These are phyloP conservation scores for Neopestalotiopsis sp. DNA, from an alignment of 2,329 filamentous ascomycete species.

Conservation along the genomic window DNA sequence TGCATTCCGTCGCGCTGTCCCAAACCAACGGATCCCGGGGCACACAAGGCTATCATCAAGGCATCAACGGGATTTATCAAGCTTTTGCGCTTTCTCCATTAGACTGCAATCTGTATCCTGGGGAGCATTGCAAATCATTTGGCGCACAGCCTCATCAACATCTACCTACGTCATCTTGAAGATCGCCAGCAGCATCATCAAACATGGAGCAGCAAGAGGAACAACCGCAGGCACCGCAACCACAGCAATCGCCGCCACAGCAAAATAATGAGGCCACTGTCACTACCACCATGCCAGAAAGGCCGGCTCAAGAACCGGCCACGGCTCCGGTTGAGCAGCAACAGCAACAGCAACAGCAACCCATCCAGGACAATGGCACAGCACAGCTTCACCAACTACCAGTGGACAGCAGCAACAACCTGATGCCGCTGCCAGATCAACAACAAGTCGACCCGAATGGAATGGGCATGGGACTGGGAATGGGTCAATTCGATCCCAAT, in stretches of 20 bases:
- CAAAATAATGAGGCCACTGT: background rate
- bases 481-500: slow-evolving; percentile 15
- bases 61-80: background rate
- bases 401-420: slow-evolving; percentile 3
- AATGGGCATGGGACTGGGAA: slow-evolving; percentile 5
- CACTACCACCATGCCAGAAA: slow-evolving; percentile 13
- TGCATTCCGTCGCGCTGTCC: background rate
- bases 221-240: background rate
- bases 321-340: background rate
- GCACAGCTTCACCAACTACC: background rate
- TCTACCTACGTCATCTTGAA: slow-evolving; percentile 1
- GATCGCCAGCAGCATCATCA: background rate
- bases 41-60: background rate
- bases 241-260: background rate
- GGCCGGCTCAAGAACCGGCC: background rate
- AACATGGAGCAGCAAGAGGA: background rate
- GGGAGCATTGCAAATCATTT: background rate
- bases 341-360: background rate
- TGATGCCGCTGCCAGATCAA: slow-evolving; percentile 1
- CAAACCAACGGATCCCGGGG: background rate
- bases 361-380: slow-evolving; percentile 3
- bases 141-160: background rate
- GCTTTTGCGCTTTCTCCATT: background rate
- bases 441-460: slow-evolving; percentile 14
- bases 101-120: background rate